Base-by-base conservation (phyloP, 2,329 filamentous ascomycete genomes). In the Incumbomyces lentus region DNA sequence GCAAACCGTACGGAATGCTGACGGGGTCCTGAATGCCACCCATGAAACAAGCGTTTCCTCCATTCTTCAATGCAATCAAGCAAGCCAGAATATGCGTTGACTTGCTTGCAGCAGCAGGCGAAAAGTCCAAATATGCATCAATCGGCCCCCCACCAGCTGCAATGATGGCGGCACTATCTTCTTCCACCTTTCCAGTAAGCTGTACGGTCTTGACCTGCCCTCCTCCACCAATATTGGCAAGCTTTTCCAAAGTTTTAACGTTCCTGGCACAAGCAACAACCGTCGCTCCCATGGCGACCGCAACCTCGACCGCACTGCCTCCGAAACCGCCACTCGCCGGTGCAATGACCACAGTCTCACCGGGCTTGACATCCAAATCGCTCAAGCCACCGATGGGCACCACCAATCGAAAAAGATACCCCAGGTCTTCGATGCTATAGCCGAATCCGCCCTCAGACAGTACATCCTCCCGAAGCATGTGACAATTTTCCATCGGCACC, bases 221-320 rank as follows among this genome's bases (percentile, higher is more conserved):
- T n/a, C 13, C 13, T 10, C 35, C 41, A 5, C 54, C 35, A 11
- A 51, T 55, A 2, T 59, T 38, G 30, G 64, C 58, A 17, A 71
- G 53, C 42, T 55, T 56, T n/a, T 57, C 58, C 14, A 73, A 50
- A n/a, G 57, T 55, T n/a, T 56, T 50, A 33, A 55, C 55, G 49
- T 69, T 71, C 13, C 73, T 60, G 0, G 73, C 72, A 48, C 75
- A 62, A 0, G 75, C 73, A 30, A 78, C 66, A 2, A 78, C 74
- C 8, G 61, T 64, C 2, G 72, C 73, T 0, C 74, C 75, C 58
- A 76, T 66, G 0, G 72, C 69, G 0, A 72, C 49, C 0, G 74
- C 74, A 3, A 73, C 58, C 4, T 66, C 53, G 1, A 75, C 73
- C 0, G 64, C 73, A 0, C 68, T 68, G 4, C 73, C 68, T 0